These are phyloP conservation scores for Xylaria arbuscula DNA, from an alignment of 2,329 filamentous ascomycete genomes.

Conservation along the genomic window DNA sequence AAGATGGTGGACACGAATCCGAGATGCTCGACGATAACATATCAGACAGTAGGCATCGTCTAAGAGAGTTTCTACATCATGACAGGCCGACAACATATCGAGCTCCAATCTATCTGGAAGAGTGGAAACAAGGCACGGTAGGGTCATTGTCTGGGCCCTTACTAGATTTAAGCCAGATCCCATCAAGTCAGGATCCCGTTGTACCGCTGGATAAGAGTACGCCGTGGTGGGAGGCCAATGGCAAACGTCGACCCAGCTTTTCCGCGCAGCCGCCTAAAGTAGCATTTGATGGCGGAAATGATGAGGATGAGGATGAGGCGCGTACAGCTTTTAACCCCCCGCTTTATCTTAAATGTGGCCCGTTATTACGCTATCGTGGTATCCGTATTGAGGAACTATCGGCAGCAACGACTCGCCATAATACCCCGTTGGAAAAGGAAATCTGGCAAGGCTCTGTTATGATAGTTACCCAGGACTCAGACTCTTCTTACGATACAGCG, in stretches of 20 bases:
- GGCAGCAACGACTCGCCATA: constrained; percentile 53
- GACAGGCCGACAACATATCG: constrained; percentile 63
- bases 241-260: constrained; percentile 59
- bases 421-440: constrained; percentile 67
- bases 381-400: constrained; percentile 72
- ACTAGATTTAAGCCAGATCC: constrained; percentile 65
- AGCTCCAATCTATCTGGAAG: constrained; percentile 70
- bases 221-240: constrained; percentile 81
- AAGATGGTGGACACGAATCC: constrained; percentile 43
- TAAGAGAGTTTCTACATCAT: constrained; percentile 47
- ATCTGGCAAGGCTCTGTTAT: constrained; percentile 94
- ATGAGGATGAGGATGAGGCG: constrained; percentile 70
- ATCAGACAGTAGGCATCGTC: constrained; percentile 43
- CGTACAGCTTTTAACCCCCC: constrained; percentile 83
- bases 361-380: constrained; percentile 89
- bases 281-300: constrained; percentile 74
- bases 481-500: constrained; percentile 82
- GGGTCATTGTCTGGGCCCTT: constrained; percentile 69
- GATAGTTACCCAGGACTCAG: constrained; percentile 90
- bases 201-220: constrained; percentile 60
- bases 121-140: constrained; percentile 77
- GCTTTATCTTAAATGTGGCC: constrained; percentile 89
- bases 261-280: constrained; percentile 65
- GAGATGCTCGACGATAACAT: constrained; percentile 39
- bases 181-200: constrained; percentile 57